Evolutionary conservation across 305 asterid species (phyloP).

Genomic region (Solanum aculeatissimum): DNA sequence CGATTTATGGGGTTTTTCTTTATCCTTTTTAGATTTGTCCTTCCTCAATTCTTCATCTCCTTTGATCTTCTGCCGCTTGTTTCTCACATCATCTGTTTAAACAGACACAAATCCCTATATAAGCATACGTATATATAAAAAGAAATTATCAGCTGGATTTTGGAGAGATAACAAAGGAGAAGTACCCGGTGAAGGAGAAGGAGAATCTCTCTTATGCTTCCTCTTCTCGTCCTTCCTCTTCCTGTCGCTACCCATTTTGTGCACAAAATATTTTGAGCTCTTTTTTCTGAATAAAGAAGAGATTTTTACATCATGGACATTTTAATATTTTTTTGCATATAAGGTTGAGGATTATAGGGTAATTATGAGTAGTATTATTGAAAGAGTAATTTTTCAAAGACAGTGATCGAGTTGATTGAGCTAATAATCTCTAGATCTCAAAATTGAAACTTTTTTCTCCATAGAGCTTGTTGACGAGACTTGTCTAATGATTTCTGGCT

Average conservation of each 20-base stretch:
- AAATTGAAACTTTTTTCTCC: no score
- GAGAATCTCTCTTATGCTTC: neutral
- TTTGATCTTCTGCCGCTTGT: constrained; percentile 26
- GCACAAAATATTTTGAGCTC: neutral
- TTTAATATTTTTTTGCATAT: no score
- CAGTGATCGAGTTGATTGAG: no score
- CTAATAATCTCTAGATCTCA: no score
- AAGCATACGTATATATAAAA: neutral
- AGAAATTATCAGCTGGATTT: neutral
- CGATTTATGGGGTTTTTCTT: constrained; percentile 39
- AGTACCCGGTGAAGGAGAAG: constrained; percentile 3
- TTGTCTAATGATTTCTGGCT: no score
- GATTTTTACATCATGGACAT: no score
- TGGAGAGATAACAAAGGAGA: neutral
- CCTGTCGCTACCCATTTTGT: constrained; percentile 3
- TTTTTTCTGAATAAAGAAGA: no score
- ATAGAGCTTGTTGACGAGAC: no score
- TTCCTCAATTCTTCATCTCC: constrained; percentile 28
- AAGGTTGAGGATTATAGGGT: no score
- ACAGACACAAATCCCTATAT: neutral
- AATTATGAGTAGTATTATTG: no score
- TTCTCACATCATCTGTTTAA: constrained; percentile 42
- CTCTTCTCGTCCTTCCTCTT: neutral
- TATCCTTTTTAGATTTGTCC: constrained; percentile 26
- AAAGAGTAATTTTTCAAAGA: no score